Base-by-base conservation (phyloP, 192 early-diverging fungal species). In the Mortierella hygrophila region DNA sequence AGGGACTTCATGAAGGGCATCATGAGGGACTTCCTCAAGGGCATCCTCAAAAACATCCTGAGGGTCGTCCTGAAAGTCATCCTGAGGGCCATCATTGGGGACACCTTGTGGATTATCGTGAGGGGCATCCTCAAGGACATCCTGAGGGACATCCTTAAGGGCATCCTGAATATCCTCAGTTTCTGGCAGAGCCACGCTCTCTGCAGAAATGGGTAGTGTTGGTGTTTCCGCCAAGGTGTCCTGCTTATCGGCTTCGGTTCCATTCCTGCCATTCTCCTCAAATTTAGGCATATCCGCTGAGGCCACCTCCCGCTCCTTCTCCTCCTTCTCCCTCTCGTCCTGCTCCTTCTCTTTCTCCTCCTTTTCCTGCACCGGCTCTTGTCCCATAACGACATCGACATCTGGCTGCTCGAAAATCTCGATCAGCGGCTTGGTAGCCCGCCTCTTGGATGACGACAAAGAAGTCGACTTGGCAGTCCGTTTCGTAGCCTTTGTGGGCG, bases 361-460 rank as follows among this genome's bases (percentile, higher is more conserved):
- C 57, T 60, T 23, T 6, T 26, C 8, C 23, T 26, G 44, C 44
- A 6, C 49, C 18, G 18, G 5, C 49, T 52, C 49, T 21, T 20
- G 3, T 4, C 8, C 41, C 16, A 46, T 41, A n/a, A 18, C 55
- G 35, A 15, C 20, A 37, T 35, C 32, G 2, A 54, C 80, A 29
- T 49, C 79, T n/a, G 79, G 79, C 18, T 68, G 46, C 52, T 75
- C 68, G 44, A 81, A 76, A 4, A 81, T 81, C 40, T 81, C 80
- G 7, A 81, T 81, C 23, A 81, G 40, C 7, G 74, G 52, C 44
- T 71, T 81, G 21, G 52, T 13, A 1, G 72, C 20, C 46, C 65
- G 74, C 74, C 76, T 80, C 32, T 72, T 81, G 4, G 38, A 11
- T 10, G 74, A 52, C 6, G 80, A 81, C n/a, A 1, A 70, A 5